phyloP scores from a whole-genome alignment of 1,284 basidiomycete species.

The Ustilago vetiveriae region DNA sequence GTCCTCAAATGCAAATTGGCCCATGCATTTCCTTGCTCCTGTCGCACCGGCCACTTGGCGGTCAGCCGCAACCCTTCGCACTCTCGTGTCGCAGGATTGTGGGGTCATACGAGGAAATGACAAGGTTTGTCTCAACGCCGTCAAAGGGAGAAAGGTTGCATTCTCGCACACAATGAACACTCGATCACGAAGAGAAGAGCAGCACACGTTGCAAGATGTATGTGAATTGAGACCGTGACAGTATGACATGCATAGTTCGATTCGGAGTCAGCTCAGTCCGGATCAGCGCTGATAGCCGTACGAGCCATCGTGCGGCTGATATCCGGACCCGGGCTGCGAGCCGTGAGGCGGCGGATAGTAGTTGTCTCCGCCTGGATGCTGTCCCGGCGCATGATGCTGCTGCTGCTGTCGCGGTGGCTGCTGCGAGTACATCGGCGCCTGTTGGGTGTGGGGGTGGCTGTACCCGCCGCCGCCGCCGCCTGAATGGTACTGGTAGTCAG shows the following conservation, averaged over 20 bases:
- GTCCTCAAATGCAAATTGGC: no score
- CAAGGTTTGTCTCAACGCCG: not conserved
- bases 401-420: conserved; percentile 20
- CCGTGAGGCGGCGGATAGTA: conserved; percentile 17
- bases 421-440: conserved; percentile 14
- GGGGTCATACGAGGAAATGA: not conserved
- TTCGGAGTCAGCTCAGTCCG: not conserved
- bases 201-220: not conserved
- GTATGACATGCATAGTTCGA: not conserved
- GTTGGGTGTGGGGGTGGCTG: conserved; percentile 12
- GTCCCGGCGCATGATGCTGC: conserved; percentile 22
- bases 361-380: conserved; percentile 27
- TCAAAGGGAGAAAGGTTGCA: no score
- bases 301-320: conserved; percentile 6
- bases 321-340: conserved; percentile 25
- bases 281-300: conserved; percentile 30
- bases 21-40: no score
- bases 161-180: no score
- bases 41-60: no score
- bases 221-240: not conserved
- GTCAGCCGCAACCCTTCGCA: no score
- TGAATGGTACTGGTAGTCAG: conserved; percentile 35
- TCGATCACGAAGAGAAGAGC: no score
- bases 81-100: no score
- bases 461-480: conserved; percentile 11